Evolutionary conservation across 2,329 filamentous ascomycete species (phyloP).

Genomic region (Alternaria triticina): DNA sequence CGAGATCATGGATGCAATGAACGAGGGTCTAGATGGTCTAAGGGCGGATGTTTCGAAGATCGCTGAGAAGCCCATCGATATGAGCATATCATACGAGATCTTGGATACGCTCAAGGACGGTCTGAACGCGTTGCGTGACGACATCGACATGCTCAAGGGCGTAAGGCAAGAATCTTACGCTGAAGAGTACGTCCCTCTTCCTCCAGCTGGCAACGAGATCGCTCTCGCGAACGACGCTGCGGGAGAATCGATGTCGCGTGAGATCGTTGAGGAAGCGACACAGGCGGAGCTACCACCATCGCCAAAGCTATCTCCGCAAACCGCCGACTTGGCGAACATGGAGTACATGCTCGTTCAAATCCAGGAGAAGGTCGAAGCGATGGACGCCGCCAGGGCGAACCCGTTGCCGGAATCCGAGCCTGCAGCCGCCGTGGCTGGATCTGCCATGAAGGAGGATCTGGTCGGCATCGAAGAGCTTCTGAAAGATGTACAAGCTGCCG

Average conservation of each 20-base stretch:
- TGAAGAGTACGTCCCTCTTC: constrained; percentile 46
- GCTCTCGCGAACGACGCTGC: constrained; percentile 60
- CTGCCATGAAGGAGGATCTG: constrained; percentile 60
- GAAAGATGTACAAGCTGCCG: constrained; percentile 65
- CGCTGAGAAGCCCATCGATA: constrained; percentile 77
- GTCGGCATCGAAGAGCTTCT: constrained; percentile 53
- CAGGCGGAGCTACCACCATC: constrained; percentile 47
- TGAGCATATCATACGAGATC: constrained; percentile 87
- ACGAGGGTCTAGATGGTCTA: constrained; percentile 75
- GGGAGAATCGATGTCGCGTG: constrained; percentile 49
- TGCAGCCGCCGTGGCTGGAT: constrained; percentile 44
- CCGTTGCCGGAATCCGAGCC: constrained; percentile 49
- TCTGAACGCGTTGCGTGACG: constrained; percentile 73
- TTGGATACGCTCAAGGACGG: constrained; percentile 86
- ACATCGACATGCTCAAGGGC: constrained; percentile 80
- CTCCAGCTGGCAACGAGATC: constrained; percentile 55
- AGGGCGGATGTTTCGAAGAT: constrained; percentile 77
- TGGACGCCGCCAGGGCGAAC: constrained; percentile 63
- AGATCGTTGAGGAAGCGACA: constrained; percentile 24
- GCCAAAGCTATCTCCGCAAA: constrained; percentile 50
- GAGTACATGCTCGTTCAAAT: constrained; percentile 84
- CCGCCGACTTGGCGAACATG: constrained; percentile 77
- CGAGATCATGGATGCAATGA: constrained; percentile 67
- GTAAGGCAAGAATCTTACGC: constrained; percentile 23
- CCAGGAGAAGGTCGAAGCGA: constrained; percentile 80